These are phyloP conservation scores for Cyberlindnera nakhonratchasimensis DNA, from an alignment of 805 yeast species.

Conservation along the genomic window DNA sequence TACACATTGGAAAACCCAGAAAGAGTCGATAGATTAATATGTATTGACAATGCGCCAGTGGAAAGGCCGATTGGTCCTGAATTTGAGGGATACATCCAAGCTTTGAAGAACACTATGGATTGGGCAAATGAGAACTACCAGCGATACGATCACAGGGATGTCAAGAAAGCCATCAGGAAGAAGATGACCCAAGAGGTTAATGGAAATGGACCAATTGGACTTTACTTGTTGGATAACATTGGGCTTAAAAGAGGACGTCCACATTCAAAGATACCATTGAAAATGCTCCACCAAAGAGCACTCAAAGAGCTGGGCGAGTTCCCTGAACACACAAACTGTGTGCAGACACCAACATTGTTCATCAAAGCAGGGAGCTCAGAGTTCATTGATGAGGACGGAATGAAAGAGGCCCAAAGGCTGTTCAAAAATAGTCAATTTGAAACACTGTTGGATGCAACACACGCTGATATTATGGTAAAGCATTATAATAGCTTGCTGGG, in stretches of 20 bases:
- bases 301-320: slow-evolving; percentile 28
- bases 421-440: slow-evolving; percentile 5
- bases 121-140: slow-evolving; percentile 11
- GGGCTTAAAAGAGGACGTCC: slow-evolving; percentile 16
- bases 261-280: slow-evolving; percentile 27
- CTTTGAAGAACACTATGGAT: slow-evolving; percentile 7
- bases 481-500: slow-evolving; percentile 6
- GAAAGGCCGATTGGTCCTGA: slow-evolving; percentile 30
- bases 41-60: slow-evolving; percentile 46
- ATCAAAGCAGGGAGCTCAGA: slow-evolving; percentile 42
- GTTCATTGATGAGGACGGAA: slow-evolving; percentile 36
- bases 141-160: slow-evolving; percentile 1
- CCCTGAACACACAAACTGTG: slow-evolving; percentile 16
- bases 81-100: slow-evolving; percentile 22
- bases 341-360: slow-evolving; percentile 32
- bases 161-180: slow-evolving; percentile 1
- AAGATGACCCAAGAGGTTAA: slow-evolving; percentile 9
- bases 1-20: slow-evolving; percentile 38
- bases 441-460: slow-evolving; percentile 5
- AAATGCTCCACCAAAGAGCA: slow-evolving; percentile 12
- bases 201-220: slow-evolving; percentile 7
- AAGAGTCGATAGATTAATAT: slow-evolving; percentile 38
- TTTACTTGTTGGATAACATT: slow-evolving; percentile 20
- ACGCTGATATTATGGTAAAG: slow-evolving; percentile 9
- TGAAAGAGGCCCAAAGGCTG: background rate